Conservation (phyloP, 139 green algal genomes). For the Yamagishiella unicocca region DNA sequence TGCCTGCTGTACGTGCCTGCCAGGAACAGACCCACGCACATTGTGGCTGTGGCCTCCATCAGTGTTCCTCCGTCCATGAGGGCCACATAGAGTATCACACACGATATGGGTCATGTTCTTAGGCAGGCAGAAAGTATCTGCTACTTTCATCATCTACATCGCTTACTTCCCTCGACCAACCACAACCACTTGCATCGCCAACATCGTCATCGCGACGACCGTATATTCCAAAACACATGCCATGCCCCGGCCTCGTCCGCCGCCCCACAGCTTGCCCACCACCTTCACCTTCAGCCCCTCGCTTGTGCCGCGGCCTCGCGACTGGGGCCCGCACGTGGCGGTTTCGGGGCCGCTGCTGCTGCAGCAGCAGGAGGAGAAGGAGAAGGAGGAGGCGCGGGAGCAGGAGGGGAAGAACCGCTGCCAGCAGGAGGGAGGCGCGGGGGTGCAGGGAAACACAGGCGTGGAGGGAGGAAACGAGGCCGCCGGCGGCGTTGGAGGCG, state of each 20-base stretch:
- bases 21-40: too few species aligned
- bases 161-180: too few species aligned
- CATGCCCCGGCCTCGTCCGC: neutral
- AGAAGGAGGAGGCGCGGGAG: neutral
- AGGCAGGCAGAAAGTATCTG: too few species aligned
- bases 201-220: too few species aligned
- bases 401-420: neutral
- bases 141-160: too few species aligned
- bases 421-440: neutral
- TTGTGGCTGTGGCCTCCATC: too few species aligned
- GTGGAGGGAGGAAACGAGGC: neutral
- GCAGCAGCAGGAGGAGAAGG: neutral
- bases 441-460: neutral
- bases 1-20: too few species aligned
- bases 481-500: neutral
- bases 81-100: too few species aligned
- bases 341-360: conserved; percentile 61
- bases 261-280: conserved; percentile 50
- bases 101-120: too few species aligned
- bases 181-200: too few species aligned
- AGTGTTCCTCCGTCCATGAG: too few species aligned
- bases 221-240: too few species aligned
- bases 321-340: conserved; percentile 71
- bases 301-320: conserved; percentile 67
- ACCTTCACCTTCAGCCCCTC: conserved; percentile 72